Conservation (phyloP, 345 rosid genomes). For the Gossypium anomalum region DNA sequence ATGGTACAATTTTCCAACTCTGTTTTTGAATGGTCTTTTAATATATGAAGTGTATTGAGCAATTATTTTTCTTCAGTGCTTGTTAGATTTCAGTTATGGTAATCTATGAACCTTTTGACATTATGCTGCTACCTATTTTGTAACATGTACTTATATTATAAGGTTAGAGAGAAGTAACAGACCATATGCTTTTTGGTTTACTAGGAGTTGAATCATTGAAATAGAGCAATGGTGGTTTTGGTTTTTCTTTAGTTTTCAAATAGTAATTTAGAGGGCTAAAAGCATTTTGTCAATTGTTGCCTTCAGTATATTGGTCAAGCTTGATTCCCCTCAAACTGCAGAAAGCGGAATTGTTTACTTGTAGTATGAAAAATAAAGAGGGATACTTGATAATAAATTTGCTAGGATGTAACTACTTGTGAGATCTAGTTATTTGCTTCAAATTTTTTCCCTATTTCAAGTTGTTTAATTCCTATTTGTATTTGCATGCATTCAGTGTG, state of each 20-base stretch:
- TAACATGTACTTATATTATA: not conserved
- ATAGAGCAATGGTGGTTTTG: not conserved
- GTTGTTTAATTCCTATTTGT: not conserved
- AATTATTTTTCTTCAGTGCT: not conserved
- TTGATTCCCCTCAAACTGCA: not conserved
- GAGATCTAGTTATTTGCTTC: not conserved
- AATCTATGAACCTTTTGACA: not conserved
- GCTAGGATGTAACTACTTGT: not conserved
- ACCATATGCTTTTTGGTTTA: not conserved
- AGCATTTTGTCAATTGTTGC: not conserved
- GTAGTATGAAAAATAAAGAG: not conserved
- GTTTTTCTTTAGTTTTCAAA: not conserved
- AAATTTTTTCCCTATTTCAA: not conserved
- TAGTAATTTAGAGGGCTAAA: not conserved
- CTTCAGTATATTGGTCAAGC: not conserved
- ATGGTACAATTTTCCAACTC: slow-evolving; percentile 38
- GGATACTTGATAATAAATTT: not conserved
- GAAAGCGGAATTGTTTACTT: not conserved
- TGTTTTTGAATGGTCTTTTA: not conserved
- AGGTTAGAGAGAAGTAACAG: not conserved
- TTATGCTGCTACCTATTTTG: not conserved
- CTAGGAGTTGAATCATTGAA: not conserved
- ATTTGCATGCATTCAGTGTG: slow-evolving; percentile 42
- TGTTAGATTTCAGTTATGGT: not conserved
- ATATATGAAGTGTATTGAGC: slow-evolving; percentile 2